These are phyloP conservation scores for Coemansia sp. DNA, from an alignment of 192 early-diverging fungal species.

Conservation along the genomic window DNA sequence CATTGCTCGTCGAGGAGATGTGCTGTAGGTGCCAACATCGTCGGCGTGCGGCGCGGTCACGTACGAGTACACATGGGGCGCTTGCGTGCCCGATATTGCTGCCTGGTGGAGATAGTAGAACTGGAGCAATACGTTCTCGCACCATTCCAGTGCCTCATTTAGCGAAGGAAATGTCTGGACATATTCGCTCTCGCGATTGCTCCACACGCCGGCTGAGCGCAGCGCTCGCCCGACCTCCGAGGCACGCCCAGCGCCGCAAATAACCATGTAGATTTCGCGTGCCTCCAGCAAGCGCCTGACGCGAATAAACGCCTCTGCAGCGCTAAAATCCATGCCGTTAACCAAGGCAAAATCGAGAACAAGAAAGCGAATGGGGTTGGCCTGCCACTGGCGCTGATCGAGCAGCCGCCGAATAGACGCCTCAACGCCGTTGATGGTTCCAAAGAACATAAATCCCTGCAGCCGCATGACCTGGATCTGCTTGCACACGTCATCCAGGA, in stretches of 20 bases:
- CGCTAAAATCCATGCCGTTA: constrained; percentile 85
- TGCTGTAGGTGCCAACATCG: constrained; percentile 26
- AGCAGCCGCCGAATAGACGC: constrained; percentile 63
- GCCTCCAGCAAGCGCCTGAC: constrained; percentile 69
- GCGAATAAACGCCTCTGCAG: constrained; percentile 83
- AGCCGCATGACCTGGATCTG: constrained; percentile 86
- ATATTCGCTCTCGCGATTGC: constrained; percentile 53
- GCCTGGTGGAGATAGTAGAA: constrained; percentile 66
- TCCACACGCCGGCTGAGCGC: constrained; percentile 62
- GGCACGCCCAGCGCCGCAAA: constrained; percentile 65
- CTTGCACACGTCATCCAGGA: constrained; percentile 73
- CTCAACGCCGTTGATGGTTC: constrained; percentile 83
- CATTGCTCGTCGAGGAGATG: constrained; percentile 40
- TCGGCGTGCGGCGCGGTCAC: constrained; percentile 28
- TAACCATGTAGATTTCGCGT: constrained; percentile 73
- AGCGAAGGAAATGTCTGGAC: constrained; percentile 75
- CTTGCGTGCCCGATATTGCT: constrained; percentile 18
- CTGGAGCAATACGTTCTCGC: constrained; percentile 83
- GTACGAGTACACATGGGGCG: constrained; percentile 30
- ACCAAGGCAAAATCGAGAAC: constrained; percentile 86
- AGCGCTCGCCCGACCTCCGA: constrained; percentile 68
- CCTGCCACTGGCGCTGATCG: constrained; percentile 61
- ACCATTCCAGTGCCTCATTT: constrained; percentile 89
- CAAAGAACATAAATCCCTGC: constrained; percentile 97
- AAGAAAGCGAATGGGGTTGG: constrained; percentile 75